Evolutionary conservation across 169 alveolate species (phyloP).

Genomic region (Plasmodium coatneyi): DNA sequence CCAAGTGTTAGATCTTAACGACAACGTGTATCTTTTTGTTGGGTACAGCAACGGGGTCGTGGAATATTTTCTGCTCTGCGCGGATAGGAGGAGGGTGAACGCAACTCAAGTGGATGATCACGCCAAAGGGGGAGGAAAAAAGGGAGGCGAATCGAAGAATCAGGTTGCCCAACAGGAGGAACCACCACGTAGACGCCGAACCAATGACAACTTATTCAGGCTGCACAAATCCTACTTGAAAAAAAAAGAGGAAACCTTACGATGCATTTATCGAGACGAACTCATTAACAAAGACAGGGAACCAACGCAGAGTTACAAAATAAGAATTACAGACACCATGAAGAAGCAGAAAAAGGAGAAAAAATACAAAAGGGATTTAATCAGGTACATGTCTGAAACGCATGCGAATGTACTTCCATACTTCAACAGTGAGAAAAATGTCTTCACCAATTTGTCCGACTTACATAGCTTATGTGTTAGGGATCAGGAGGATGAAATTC

Average conservation of each 20-base stretch:
- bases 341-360: constrained; percentile 16
- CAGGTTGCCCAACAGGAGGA: neutral
- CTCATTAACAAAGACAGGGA: neutral
- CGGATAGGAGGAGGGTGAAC: neutral
- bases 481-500: neutral
- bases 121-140: neutral
- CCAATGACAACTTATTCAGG: constrained; percentile 1
- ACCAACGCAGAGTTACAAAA: neutral
- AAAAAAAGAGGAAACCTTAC: constrained; percentile 25
- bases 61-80: constrained; percentile 43
- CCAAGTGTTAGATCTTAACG: constrained; percentile 21
- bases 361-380: constrained; percentile 18
- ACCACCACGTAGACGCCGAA: neutral
- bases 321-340: constrained; percentile 15
- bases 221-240: constrained; percentile 47
- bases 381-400: constrained; percentile 30
- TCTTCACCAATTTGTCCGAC: constrained; percentile 3
- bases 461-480: constrained; percentile 19
- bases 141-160: neutral
- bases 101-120: neutral
- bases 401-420: constrained; percentile 8
- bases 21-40: constrained; percentile 48
- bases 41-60: constrained; percentile 51
- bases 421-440: constrained; percentile 1
- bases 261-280: constrained; percentile 6